A percentile compares a stretch with the other conserved stretches of the same genome.
Conservation (phyloP, 768 basidiomycete species). For the Boletales sp. region DNA sequence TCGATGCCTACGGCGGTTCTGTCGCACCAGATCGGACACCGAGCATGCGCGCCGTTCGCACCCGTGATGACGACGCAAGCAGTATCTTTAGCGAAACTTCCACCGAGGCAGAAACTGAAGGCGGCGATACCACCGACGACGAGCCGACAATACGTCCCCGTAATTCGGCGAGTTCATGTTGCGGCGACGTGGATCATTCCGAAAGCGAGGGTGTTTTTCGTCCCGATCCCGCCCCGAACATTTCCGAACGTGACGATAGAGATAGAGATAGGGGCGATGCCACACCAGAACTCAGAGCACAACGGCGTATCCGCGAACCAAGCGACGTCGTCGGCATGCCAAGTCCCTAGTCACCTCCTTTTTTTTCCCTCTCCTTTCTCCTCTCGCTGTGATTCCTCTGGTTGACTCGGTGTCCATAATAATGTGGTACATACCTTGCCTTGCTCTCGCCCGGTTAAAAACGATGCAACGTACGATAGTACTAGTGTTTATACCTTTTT, state of each 20-base stretch:
- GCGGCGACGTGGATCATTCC: slow-evolving; percentile 36
- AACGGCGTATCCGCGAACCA: slow-evolving; percentile 24
- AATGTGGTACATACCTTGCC: slow-evolving; percentile 23
- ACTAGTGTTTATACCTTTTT: slow-evolving; percentile 26
- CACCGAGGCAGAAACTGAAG: slow-evolving; percentile 48
- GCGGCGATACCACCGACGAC: slow-evolving; percentile 67
- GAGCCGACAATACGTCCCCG: slow-evolving; percentile 75
- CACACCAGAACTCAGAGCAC: slow-evolving; percentile 31
- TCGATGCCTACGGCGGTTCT: slow-evolving; percentile 49
- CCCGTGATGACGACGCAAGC: slow-evolving; percentile 31
- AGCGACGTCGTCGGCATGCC: slow-evolving; percentile 32
- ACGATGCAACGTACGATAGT: slow-evolving; percentile 24
- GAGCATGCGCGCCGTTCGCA: slow-evolving; percentile 20
- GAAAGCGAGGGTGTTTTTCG: slow-evolving; percentile 29
- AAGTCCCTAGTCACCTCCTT: slow-evolving; percentile 20
- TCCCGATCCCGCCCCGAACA: slow-evolving; percentile 5
- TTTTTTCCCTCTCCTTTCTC: background rate
- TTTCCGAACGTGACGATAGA: slow-evolving; percentile 17
- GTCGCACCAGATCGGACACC: slow-evolving; percentile 33
- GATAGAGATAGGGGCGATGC: slow-evolving; percentile 30
- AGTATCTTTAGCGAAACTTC: slow-evolving; percentile 38
- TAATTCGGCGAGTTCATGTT: slow-evolving; percentile 37
- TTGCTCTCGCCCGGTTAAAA: slow-evolving; percentile 13
- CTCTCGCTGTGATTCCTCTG: too few relatives aligned
- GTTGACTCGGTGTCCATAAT: slow-evolving; percentile 20